Evolutionary conservation across 2,329 filamentous ascomycete species (phyloP).

Genomic region (Aspergillus novofumigatus): DNA sequence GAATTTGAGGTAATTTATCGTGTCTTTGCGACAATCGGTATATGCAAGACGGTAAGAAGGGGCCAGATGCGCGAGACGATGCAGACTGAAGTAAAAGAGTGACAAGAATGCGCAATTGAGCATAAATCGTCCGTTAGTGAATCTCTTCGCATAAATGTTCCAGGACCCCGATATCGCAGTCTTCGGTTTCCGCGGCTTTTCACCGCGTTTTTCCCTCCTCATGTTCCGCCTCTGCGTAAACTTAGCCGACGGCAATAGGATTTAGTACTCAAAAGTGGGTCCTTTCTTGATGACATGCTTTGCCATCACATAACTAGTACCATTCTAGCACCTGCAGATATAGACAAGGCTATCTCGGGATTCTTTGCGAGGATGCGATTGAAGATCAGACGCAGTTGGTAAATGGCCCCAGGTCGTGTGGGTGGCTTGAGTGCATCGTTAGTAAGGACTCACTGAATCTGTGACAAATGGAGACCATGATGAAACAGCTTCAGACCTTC

Average conservation of each 20-base stretch:
- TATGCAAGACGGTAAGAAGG: background rate
- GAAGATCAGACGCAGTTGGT: too few species aligned
- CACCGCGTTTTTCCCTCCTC: constrained; percentile 2
- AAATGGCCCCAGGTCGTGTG: too few species aligned
- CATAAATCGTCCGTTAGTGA: background rate
- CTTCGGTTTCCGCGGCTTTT: background rate
- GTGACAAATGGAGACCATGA: background rate
- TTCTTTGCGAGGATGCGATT: background rate
- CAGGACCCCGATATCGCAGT: constrained; percentile 28
- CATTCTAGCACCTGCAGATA: background rate
- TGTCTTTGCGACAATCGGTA: background rate
- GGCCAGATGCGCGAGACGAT: background rate
- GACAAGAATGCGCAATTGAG: background rate
- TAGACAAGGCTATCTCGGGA: background rate
- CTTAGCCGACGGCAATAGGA: constrained; percentile 10
- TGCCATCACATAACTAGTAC: background rate
- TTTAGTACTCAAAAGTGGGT: constrained; percentile 6
- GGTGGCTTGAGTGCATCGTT: too few species aligned
- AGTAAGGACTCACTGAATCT: background rate
- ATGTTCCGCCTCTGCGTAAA: constrained; percentile 3
- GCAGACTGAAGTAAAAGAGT: background rate
- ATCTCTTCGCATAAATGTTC: background rate
- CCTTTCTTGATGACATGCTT: background rate
- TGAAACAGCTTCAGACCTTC: too few species aligned
- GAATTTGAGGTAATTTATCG: background rate